Base-by-base conservation (phyloP, 768 basidiomycete species). In the Dendrothele bispora region DNA sequence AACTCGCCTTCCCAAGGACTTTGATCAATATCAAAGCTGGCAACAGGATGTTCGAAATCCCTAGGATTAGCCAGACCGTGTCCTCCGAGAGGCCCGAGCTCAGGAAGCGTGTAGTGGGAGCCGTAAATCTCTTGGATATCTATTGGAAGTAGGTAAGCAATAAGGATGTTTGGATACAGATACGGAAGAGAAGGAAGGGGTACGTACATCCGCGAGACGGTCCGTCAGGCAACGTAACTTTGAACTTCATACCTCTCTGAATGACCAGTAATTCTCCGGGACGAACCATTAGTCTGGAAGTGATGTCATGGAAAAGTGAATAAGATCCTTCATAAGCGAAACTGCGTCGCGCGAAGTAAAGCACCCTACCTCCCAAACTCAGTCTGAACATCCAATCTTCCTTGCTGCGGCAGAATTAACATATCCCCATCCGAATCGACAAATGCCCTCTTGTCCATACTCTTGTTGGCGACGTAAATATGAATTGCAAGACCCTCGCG, bases 121-220 rank as follows among this genome's bases (percentile, higher is more conserved):
- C 84, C 83, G 43, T 73, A 87, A 22, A 85, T 76, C 56, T 85
- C 82, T 60, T 79, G 77, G 40, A 82, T 78, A 56, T 83, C 81
- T 83, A 47, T n/a, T n/a, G n/a, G n/a, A n/a, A n/a, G n/a, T n/a
- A n/a, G n/a, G n/a, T n/a, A n/a, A n/a, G n/a, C n/a, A n/a, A n/a
- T 7, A 15, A 37, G 26, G 5, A 7, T 32, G 27, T n/a, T 5
- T 24, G 29, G 29, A 35, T 24, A 43, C 42, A 24, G 25, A 41
- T 10, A 29, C 5, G 8, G 17, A 14, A 30, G 7, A 18, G 7
- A 53, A 20, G 15, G 4, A 29, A 21, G 3, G 26, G 11, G 10
- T 24, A 64, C 77, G 61, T 56, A 82, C 81, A 85, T 50, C 83
- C 83, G 37, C 81, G 76, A 6, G 78, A 78, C 24, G 81, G 79